Evolutionary conservation across 768 basidiomycete species (phyloP), one percentile per base, ranked within the genome.

Genomic region (Asterophora parasitica): DNA sequence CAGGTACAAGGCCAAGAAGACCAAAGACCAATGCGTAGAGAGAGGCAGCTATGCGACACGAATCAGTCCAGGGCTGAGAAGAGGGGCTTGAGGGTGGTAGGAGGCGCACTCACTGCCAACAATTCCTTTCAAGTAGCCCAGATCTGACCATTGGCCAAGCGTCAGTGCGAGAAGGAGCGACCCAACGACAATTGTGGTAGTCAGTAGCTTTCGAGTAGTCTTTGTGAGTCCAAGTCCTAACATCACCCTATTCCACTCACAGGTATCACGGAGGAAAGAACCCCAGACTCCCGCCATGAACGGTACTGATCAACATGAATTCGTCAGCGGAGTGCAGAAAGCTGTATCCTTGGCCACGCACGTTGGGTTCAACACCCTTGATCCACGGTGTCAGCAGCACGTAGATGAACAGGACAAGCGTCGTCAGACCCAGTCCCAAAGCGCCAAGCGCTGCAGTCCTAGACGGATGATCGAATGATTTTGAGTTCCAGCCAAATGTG

Each of bases 1-100:
- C 76, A 11, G 86, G 84, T 43, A 89, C 66, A 16, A 90, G 70
- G 2, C 86, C 88, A 48, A 90, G 74, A 30, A 88, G 62, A n/a
- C 88, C 88, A 58, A 90, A 86, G 15, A 70, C 69, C 34, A 88
- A 70, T 7, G 79, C 79, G 55, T 89, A 90, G 38, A 87, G 61
- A 8, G 81, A 83, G 9, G 79, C 81, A 9, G 83, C 87, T 90
- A 55, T 38, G 35, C 40, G 5, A 28, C 7, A 33, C 44, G 19
- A 16, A 16, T 42, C 5, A 46, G 28, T 23, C 11, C 33, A 11
- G 31, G n/a, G 38, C 34, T 43, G 15, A 43, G 16, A 35, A n/a
- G 32, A 33, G 15, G 26, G 42, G 12, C 4, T 37, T 36, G 26
- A 30, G 26, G 17, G 7, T 26, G 15, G 48, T 12, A 7, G 16